Conservation (phyloP, 2,329 filamentous ascomycete species). For the Fusarium sterilihyphosum region DNA sequence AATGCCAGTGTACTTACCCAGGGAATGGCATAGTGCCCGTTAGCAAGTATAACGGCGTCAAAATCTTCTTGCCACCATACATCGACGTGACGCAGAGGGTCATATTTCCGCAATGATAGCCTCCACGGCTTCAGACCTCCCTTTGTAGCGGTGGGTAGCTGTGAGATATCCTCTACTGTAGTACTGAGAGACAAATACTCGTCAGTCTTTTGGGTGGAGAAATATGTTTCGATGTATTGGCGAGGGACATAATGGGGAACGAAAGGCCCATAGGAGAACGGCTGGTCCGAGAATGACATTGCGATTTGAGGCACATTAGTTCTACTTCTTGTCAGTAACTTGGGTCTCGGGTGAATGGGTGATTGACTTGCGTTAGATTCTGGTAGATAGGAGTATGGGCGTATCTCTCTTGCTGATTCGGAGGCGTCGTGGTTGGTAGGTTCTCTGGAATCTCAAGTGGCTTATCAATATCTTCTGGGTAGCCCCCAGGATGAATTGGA, state of each 20-base stretch:
- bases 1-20: slow-evolving; percentile 49
- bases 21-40: slow-evolving; percentile 57
- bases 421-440: slow-evolving; percentile 53
- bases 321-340: slow-evolving; percentile 29
- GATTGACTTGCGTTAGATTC: slow-evolving; percentile 56
- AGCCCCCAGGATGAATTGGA: slow-evolving; percentile 52
- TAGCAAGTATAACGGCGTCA: slow-evolving; percentile 55
- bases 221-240: slow-evolving; percentile 66
- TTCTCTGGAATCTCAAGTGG: slow-evolving; percentile 54
- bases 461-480: slow-evolving; percentile 58
- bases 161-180: slow-evolving; percentile 60
- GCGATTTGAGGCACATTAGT: slow-evolving; percentile 67
- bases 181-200: slow-evolving; percentile 58
- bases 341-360: neutral
- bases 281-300: slow-evolving; percentile 64
- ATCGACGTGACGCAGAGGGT: slow-evolving; percentile 55
- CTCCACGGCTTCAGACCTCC: slow-evolving; percentile 52
- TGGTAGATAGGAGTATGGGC: slow-evolving; percentile 61
- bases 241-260: slow-evolving; percentile 64
- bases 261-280: slow-evolving; percentile 66
- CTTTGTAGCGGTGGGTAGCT: slow-evolving; percentile 30
- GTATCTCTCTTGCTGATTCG: slow-evolving; percentile 57
- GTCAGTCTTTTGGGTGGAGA: slow-evolving; percentile 61
- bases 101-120: slow-evolving; percentile 58
- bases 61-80: slow-evolving; percentile 65